phyloP scores from a whole-genome alignment of 768 basidiomycete species.

The Kwoniella botswanensis region DNA sequence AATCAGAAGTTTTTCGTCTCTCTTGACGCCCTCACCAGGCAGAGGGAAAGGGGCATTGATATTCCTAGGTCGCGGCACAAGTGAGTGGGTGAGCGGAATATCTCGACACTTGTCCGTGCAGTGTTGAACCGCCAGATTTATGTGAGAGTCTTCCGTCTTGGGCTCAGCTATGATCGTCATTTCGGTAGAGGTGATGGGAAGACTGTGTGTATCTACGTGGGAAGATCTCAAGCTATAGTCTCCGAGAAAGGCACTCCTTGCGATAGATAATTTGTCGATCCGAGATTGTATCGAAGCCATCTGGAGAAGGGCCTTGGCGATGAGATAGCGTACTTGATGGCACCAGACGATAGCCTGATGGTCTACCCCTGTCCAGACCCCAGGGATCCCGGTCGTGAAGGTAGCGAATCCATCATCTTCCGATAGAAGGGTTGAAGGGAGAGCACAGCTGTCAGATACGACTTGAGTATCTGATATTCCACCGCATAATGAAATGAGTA shows the following conservation, averaged over 20 bases:
- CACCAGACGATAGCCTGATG: slow-evolving; percentile 99
- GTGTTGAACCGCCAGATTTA: not conserved
- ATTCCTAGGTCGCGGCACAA: slow-evolving; percentile 14
- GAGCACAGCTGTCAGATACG: slow-evolving; percentile 82
- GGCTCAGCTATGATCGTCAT: slow-evolving; percentile 19
- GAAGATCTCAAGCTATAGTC: not conserved
- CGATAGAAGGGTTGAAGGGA: slow-evolving; percentile 63
- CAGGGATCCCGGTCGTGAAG: slow-evolving; percentile 84
- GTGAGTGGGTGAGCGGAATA: not conserved
- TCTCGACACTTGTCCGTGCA: slow-evolving; percentile 6
- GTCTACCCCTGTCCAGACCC: slow-evolving; percentile 93
- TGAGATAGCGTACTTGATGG: slow-evolving; percentile 89
- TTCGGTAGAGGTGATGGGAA: slow-evolving; percentile 5
- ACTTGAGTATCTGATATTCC: slow-evolving; percentile 91
- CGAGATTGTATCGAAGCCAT: slow-evolving; percentile 23
- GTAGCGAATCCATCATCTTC: slow-evolving; percentile 64
- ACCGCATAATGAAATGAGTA: slow-evolving; percentile 82
- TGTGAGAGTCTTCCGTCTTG: not conserved
- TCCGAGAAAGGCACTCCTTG: slow-evolving; percentile 12
- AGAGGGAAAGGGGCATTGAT: slow-evolving; percentile 36
- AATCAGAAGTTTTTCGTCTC: slow-evolving; percentile 28
- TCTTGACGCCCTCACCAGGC: slow-evolving; percentile 44
- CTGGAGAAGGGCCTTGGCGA: slow-evolving; percentile 80
- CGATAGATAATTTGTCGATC: slow-evolving; percentile 5
- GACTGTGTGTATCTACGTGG: not conserved